These are phyloP conservation scores for Suhomyces chickasaworum DNA, from an alignment of 1,139 yeast genomes.

Conservation along the genomic window DNA sequence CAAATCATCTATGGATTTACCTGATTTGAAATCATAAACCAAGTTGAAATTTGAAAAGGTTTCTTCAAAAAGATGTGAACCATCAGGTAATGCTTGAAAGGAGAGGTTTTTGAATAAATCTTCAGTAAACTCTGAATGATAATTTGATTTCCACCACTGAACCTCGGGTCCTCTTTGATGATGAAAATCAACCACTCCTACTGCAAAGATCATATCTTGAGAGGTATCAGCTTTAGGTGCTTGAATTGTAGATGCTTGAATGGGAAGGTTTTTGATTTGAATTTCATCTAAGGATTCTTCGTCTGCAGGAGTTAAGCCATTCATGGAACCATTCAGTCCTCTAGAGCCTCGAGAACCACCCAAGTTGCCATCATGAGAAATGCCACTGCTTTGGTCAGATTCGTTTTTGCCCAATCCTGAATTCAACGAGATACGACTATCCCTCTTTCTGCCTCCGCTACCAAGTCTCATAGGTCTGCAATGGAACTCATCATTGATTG, in stretches of 20 bases:
- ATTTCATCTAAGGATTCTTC: conserved; percentile 16
- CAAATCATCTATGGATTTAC: conserved; percentile 46
- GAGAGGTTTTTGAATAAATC: conserved; percentile 84
- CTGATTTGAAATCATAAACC: conserved; percentile 63
- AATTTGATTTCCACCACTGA: conserved; percentile 85
- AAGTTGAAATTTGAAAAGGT: conserved; percentile 90
- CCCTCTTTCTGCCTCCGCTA: conserved; percentile 16
- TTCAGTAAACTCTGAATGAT: conserved; percentile 39
- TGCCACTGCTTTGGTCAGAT: conserved; percentile 13
- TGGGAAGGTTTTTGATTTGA: conserved; percentile 43
- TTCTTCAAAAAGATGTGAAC: conserved; percentile 88
- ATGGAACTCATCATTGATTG: conserved; percentile 31
- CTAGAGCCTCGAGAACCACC: conserved; percentile 6
- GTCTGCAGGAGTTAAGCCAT: neutral
- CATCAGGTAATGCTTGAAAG: conserved; percentile 95
- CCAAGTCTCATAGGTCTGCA: conserved; percentile 38
- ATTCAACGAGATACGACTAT: conserved; percentile 12
- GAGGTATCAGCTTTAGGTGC: conserved; percentile 11
- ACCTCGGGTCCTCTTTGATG: conserved; percentile 94
- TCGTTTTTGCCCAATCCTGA: conserved; percentile 11
- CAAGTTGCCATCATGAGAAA: conserved; percentile 9
- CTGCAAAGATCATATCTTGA: conserved; percentile 65
- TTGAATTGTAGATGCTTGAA: conserved; percentile 14
- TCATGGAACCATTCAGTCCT: conserved; percentile 7
- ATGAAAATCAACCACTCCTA: conserved; percentile 90